Evolutionary conservation across 768 basidiomycete genomes (phyloP), one percentile per base, ranked within the genome.

Genomic region (Chiua virens): DNA sequence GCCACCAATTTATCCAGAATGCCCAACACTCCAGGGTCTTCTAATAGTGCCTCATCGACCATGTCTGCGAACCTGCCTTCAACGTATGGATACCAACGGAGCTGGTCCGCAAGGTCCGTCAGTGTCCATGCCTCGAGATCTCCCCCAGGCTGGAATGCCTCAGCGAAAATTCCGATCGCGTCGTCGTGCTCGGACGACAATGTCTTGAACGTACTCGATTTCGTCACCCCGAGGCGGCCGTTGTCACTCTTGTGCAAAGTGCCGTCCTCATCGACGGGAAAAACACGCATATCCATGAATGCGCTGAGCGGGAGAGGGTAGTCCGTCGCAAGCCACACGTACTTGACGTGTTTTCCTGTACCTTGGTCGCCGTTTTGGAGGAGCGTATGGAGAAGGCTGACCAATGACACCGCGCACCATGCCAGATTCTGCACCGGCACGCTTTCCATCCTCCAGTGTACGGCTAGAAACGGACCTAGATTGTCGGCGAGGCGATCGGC

Each of bases 391-490:
- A 85, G 68, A 7, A 71, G 67, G 39, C 73, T 70, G 35, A 84
- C 69, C 39, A 86, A 71, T 1, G 75, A 73, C 41, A 73, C 66
- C 0, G 79, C 80, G 57, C 83, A 85, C 35, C 74, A 72, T 0
- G 69, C 63, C 8, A 84, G 68, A 34, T 71, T 59, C 18, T 68
- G 64, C 1, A 71, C 60, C 1, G 75, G 61, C 46, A 83, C 68
- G 15, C 72, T 77, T 54, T 83, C 81, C 73, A 79, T 79, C 20
- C 78, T 68, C 82, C 81, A 86, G 56, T 83, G 79, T 8, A 86
- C 73, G 1, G 73, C 76, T 4, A 78, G 58, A 61, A 78, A 83
- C 0, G 77, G 72, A 1, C 57, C 57, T 1, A 71, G 49, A 18
- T 72, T 69, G 0, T 66, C 60, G 0, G 68, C 58, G 40, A 83